Base-by-base conservation (phyloP, 2,329 filamentous ascomycete genomes). In the Drechslerella coelobrocha region DNA sequence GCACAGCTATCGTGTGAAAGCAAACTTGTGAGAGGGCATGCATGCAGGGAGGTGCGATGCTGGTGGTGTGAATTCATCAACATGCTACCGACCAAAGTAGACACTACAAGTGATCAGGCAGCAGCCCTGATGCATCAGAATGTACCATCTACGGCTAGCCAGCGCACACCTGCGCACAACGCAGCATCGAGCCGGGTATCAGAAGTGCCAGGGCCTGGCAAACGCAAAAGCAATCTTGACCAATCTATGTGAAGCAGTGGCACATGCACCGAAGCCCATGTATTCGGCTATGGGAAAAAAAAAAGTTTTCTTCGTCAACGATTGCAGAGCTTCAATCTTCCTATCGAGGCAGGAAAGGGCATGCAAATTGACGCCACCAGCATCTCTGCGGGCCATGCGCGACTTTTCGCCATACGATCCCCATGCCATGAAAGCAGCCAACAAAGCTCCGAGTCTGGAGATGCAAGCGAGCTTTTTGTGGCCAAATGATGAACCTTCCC, bases 331-430 rank as follows among this genome's bases (percentile, higher is more conserved):
- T 47, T 45, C 27, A 53, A 47, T 62, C 19, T 61, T 56, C 57
- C 59, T 55, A 51, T 61, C 51, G 52, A 59, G 57, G 52, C 24
- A 61, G 31, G 57, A 69, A 62, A 62, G n/a, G 52, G 57, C 57
- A 69, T 69, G 65, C 57, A 54, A 47, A 62, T 61, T 69, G 65
- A 69, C 65, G 65, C 65, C 65, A 69, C 65, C 27, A 69, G 57
- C 65, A 69, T 61, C 45, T 45, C 50, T 52, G 37, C 56, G 51
- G 34, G 48, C 56, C 51, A 52, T 61, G 56, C 63, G 63, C 56
- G 63, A 68, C 65, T 69, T 69, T 65, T 61, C 24, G 55, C 54
- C 48, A 34, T 51, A 24, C 45, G 31, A 34, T 14, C n/a, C 21
- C 45, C 21, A 41, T 39, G 63, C 51, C 19, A 39, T 41, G 43